Evolutionary conservation across 352 stramenopile genomes (phyloP), one percentile per base, ranked within the genome.

Genomic region (Saprolegnia parasitica): DNA sequence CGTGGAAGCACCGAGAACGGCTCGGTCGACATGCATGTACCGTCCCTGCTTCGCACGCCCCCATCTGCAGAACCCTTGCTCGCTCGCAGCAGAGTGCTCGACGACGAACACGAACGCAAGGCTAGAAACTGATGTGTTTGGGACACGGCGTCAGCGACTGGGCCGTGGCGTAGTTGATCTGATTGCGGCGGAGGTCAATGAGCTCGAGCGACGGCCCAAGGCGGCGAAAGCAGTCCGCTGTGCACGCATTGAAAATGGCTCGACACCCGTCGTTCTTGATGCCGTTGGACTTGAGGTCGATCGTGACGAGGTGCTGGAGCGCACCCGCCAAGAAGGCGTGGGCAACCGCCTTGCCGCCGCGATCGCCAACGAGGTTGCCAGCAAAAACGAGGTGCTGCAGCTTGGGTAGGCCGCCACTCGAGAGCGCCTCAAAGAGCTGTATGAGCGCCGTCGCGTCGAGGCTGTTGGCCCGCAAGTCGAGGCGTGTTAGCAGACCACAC

Each of bases 211-310:
- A 88, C 0, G 80, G 83, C 40, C 80, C 87, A 52, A 79, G 86
- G 15, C 75, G 74, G 29, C 68, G 62, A 47, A 86, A 77, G 32
- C 77, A 81, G 6, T 84, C 72, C 10, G 79, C 71, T 13, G 79
- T 87, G 70, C 89, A 89, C 24, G 85, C 81, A 54, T 88, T 89
- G 78, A 81, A 91, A 18, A 91, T 80, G 50, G 81, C 80, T 5
- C 78, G 74, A 1, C 81, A 60, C 0, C 83, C 83, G 20, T 81
- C 78, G 52, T 88, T 88, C 15, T 78, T 81, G 60, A 89, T 89
- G 9, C 72, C 65, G 68, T 90, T 91, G 56, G 89, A 81, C 1
- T 81, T 80, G 20, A 89, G 66, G 64, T 91, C 80, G 26, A 91
- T 78, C 20, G 65, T 63, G 11, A 73, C 74, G 0, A 91, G 68